Evolutionary conservation across 345 rosid species (phyloP), one percentile per base, ranked within the genome.

Genomic region (Salix exigua): DNA sequence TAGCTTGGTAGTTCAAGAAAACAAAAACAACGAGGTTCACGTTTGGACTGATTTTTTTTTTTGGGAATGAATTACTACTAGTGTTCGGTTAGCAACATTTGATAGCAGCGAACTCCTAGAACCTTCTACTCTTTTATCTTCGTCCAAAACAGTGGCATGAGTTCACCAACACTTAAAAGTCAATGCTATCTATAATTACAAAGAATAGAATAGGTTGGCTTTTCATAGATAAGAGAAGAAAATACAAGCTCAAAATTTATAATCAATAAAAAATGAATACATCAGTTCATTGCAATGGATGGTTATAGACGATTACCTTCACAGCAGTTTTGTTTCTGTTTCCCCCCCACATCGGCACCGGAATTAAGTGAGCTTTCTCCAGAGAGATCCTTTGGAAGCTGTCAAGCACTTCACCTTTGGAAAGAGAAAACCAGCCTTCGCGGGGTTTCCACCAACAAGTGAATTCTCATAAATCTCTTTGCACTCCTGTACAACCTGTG

Each of bases 401-500:
- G 86, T 33, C 74, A 96, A 94, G 77, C 86, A 89, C 83, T 94
- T 96, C 83, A 96, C 91, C 85, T 84, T 89, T 1, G 98, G 86
- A 83, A 94, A 96, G 16, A 96, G 87, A 72, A 92, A 91, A 63
- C 99, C 98, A 2, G 97, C 82, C 89, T 83, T 94, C 13, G 93
- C 90, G 7, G 99, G 95, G 25, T 86, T 91, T 64, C 99, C 99
- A 73, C 88, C 92, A 64, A 90, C 85, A 35, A 89, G 90, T 5
- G 97, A 88, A 75, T 96, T 92, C 86, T 91, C 98, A 28, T 92
- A 94, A 65, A 96, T 94, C 77, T 94, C 99, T 85, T 80, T 94
- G 91, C 99, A 96, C 79, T 96, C 99, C 85, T 92, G 98, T 63
- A 94, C 94, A 50, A 96, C 98, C 99, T 96, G 86, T 68, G 25